A percentile compares a stretch with the other conserved stretches of the same genome.
Conservation (phyloP, 768 basidiomycete species). For the Lyophyllum semitale region DNA sequence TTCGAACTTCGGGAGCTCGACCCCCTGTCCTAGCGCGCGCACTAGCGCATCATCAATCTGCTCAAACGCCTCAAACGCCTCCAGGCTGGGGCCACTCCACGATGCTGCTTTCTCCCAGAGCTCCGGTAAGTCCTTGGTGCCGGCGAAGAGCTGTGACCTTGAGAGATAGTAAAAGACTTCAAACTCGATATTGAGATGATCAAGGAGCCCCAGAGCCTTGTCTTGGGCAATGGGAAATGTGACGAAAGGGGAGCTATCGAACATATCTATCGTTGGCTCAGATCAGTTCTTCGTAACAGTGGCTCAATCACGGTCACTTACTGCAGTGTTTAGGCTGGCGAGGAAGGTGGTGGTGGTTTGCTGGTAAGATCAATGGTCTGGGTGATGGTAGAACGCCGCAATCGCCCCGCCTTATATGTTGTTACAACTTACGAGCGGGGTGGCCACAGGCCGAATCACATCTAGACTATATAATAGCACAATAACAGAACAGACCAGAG, state of each 20-base stretch:
- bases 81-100: not conserved
- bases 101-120: not conserved
- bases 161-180: too few relatives aligned
- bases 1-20: not conserved
- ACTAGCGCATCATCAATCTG: not conserved
- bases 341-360: not conserved
- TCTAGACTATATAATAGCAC: not conserved
- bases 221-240: not conserved
- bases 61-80: not conserved
- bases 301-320: not conserved
- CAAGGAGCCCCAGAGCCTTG: not conserved
- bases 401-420: not conserved
- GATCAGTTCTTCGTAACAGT: too few relatives aligned
- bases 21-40: not conserved
- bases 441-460: not conserved
- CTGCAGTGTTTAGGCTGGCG: not conserved
- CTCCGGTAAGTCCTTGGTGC: not conserved
- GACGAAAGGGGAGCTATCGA: not conserved
- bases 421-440: not conserved
- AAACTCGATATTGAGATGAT: not conserved
- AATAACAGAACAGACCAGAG: not conserved
- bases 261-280: not conserved
- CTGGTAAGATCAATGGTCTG: not conserved
- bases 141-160: not conserved
- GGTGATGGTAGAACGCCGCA: not conserved